Evolutionary conservation across 2,329 filamentous ascomycete species (phyloP).

Genomic region (Aquanectria penicillioides): DNA sequence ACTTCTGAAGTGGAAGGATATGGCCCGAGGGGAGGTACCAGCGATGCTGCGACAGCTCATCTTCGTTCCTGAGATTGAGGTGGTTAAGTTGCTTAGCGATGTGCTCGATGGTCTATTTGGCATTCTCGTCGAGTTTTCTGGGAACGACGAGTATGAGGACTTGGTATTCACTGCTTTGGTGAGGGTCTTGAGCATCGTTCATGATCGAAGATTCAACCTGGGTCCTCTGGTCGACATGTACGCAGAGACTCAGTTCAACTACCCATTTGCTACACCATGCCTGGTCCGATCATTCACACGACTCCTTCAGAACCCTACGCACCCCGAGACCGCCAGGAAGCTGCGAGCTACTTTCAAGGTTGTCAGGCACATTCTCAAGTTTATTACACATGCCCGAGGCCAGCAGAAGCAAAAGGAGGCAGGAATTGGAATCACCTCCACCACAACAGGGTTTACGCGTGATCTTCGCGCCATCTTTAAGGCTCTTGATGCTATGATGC

Average conservation of each 20-base stretch:
- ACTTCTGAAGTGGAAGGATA: conserved; percentile 86
- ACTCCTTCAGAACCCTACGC: conserved; percentile 82
- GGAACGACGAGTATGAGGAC: conserved; percentile 92
- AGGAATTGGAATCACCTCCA: conserved; percentile 83
- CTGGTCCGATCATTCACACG: conserved; percentile 87
- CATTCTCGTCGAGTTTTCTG: conserved; percentile 89
- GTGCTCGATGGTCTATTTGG: conserved; percentile 93
- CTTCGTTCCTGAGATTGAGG: conserved; percentile 96
- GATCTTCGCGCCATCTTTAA: conserved; percentile 90
- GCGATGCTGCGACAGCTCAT: conserved; percentile 82
- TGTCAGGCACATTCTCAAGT: conserved; percentile 90
- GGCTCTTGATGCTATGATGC: conserved; percentile 89
- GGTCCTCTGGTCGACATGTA: conserved; percentile 92
- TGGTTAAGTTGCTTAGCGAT: conserved; percentile 91
- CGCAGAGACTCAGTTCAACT: conserved; percentile 88
- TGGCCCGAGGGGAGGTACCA: conserved; percentile 75
- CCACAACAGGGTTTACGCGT: conserved; percentile 78
- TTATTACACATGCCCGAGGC: conserved; percentile 88
- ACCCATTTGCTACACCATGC: conserved; percentile 90
- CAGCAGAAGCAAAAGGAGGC: conserved; percentile 91
- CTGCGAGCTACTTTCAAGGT: conserved; percentile 95
- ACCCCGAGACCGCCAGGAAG: conserved; percentile 84
- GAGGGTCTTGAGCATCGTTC: conserved; percentile 89
- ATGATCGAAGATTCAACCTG: conserved; percentile 93
- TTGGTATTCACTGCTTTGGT: conserved; percentile 91